Percentiles rank a stretch among this genome's conserved stretches.
These are phyloP conservation scores for Arxiozyma heterogenica DNA, from an alignment of 1,139 yeast genomes.

Conservation along the genomic window DNA sequence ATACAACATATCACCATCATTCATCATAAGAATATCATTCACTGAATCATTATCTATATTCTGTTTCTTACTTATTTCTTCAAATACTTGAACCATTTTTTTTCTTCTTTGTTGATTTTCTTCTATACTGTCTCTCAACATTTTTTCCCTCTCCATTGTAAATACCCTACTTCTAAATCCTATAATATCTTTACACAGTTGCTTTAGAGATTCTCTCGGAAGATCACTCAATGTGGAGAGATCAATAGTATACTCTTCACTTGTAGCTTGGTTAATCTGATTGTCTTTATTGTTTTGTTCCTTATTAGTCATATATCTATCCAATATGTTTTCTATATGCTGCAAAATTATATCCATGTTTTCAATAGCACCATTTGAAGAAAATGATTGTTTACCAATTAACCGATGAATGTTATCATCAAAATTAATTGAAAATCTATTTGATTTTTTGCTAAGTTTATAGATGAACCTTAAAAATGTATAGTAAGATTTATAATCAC, in stretches of 20 bases:
- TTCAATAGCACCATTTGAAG: not conserved
- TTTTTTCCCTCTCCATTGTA: constrained; percentile 47
- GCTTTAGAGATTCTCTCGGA: constrained; percentile 50
- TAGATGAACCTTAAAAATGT: not conserved
- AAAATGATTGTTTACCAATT: not conserved
- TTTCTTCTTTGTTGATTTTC: constrained; percentile 47
- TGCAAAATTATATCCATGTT: not conserved
- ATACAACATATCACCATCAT: constrained; percentile 11
- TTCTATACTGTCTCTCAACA: constrained; percentile 42
- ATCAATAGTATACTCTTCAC: constrained; percentile 45
- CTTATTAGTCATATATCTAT: not conserved
- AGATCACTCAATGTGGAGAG: constrained; percentile 52
- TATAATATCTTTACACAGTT: constrained; percentile 48
- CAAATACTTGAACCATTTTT: constrained; percentile 43
- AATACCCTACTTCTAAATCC: constrained; percentile 55
- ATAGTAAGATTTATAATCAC: not conserved
- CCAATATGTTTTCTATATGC: not conserved
- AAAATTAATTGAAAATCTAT: not conserved
- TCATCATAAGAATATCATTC: constrained; percentile 10
- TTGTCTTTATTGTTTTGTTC: constrained; percentile 1
- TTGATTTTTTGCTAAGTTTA: not conserved
- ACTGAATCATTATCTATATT: constrained; percentile 16
- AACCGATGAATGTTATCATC: not conserved
- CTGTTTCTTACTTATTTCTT: constrained; percentile 33
- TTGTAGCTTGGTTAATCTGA: constrained; percentile 4